Conservation (phyloP, 345 rosid species). For the Turritis glabra region DNA sequence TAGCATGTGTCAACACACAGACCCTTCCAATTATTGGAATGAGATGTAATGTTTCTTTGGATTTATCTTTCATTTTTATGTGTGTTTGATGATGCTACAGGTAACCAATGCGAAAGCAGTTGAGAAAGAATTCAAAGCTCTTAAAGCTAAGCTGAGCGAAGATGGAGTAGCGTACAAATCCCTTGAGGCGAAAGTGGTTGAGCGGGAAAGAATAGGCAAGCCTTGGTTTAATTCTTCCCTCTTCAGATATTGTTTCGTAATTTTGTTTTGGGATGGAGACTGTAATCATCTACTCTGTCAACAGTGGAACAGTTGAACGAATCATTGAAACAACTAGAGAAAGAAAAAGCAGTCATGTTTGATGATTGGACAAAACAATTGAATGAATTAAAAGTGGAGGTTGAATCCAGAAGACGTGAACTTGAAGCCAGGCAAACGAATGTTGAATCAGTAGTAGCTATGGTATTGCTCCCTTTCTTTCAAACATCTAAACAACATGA, state of each 20-base stretch:
- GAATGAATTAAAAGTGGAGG: slow-evolving; percentile 54
- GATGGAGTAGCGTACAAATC: slow-evolving; percentile 66
- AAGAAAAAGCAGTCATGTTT: slow-evolving; percentile 56
- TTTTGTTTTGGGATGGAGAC: background rate
- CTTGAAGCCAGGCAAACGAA: slow-evolving; percentile 73
- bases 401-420: slow-evolving; percentile 61
- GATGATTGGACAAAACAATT: slow-evolving; percentile 56
- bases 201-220: slow-evolving; percentile 69
- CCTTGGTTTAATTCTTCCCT: slow-evolving; percentile 19
- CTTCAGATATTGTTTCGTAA: background rate
- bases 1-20: background rate
- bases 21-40: background rate
- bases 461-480: slow-evolving; percentile 45
- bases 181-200: slow-evolving; percentile 72
- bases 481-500: background rate
- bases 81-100: slow-evolving; percentile 42
- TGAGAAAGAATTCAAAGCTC: slow-evolving; percentile 71
- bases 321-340: slow-evolving; percentile 51
- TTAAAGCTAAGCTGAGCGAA: slow-evolving; percentile 66
- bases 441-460: slow-evolving; percentile 68
- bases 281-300: slow-evolving; percentile 16
- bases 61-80: background rate
- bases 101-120: slow-evolving; percentile 74
- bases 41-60: background rate
- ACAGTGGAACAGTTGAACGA: slow-evolving; percentile 69